These are phyloP conservation scores for Moricandia arvensis DNA, from an alignment of 345 rosid genomes.

Conservation along the genomic window DNA sequence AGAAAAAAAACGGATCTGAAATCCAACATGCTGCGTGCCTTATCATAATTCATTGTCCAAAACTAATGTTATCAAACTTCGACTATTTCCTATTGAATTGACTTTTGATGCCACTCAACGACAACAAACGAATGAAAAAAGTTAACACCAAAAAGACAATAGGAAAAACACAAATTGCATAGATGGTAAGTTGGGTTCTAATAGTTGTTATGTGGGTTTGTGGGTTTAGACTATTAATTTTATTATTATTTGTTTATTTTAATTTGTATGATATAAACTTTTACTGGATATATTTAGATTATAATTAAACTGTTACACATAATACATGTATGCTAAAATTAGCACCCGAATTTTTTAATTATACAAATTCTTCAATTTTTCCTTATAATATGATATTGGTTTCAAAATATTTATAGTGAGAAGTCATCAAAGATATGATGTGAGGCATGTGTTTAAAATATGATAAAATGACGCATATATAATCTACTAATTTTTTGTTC, in stretches of 20 bases:
- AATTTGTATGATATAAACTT: background rate
- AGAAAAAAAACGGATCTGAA: background rate
- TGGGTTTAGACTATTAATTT: background rate
- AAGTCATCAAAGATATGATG: too few species aligned
- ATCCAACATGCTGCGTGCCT: slow-evolving; percentile 35
- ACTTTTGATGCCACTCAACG: slow-evolving; percentile 36
- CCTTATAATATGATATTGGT: background rate
- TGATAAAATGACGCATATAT: background rate
- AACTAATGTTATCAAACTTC: slow-evolving; percentile 25
- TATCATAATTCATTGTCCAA: slow-evolving; percentile 30
- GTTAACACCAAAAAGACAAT: slow-evolving; percentile 18
- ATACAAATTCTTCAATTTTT: background rate
- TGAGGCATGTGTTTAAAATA: background rate
- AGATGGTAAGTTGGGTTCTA: slow-evolving; percentile 19
- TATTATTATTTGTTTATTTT: background rate
- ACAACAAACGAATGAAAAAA: slow-evolving; percentile 23
- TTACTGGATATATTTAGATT: background rate
- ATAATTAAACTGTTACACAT: background rate
- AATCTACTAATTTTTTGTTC: background rate
- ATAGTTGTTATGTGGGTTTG: slow-evolving; percentile 26
- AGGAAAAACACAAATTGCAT: slow-evolving; percentile 13
- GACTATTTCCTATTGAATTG: slow-evolving; percentile 31
- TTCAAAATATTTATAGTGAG: background rate
- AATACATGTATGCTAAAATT: background rate
- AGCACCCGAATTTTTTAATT: background rate